A percentile compares a stretch with the other conserved stretches of the same genome.
phyloP scores from a whole-genome alignment of 768 basidiomycete species.

The Leccinellum luteum region DNA sequence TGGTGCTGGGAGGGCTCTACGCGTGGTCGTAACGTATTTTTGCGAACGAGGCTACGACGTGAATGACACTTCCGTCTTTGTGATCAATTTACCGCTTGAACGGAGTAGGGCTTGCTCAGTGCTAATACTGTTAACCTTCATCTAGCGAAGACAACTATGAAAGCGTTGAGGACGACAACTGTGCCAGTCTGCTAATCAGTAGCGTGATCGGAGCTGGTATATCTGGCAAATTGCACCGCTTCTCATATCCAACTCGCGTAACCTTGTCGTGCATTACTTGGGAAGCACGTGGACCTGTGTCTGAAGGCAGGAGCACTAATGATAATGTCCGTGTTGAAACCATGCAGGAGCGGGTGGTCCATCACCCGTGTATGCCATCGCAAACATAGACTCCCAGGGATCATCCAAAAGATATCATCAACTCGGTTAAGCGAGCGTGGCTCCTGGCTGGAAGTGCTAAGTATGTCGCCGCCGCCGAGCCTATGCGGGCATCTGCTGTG shows the following conservation, averaged over 20 bases:
- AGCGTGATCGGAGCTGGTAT: not conserved
- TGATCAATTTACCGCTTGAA: not conserved
- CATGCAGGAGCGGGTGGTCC: not conserved
- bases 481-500: not conserved
- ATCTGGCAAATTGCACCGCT: not conserved
- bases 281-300: not conserved
- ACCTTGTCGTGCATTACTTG: not conserved
- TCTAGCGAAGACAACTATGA: not conserved
- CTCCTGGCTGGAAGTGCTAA: not conserved
- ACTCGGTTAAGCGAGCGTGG: not conserved
- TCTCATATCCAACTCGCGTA: not conserved
- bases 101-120: not conserved
- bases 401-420: not conserved
- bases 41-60: not conserved
- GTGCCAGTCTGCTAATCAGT: not conserved
- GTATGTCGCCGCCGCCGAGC: not conserved
- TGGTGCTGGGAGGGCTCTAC: not conserved
- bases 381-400: not conserved
- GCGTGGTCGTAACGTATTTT: not conserved
- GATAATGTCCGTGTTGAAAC: not conserved
- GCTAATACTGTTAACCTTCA: too few species aligned
- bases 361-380: not conserved
- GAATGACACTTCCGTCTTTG: not conserved
- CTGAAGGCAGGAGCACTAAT: not conserved
- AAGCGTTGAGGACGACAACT: not conserved